Conservation (phyloP, 176 grass and related monocot species). For the Musa troglodytarum region DNA sequence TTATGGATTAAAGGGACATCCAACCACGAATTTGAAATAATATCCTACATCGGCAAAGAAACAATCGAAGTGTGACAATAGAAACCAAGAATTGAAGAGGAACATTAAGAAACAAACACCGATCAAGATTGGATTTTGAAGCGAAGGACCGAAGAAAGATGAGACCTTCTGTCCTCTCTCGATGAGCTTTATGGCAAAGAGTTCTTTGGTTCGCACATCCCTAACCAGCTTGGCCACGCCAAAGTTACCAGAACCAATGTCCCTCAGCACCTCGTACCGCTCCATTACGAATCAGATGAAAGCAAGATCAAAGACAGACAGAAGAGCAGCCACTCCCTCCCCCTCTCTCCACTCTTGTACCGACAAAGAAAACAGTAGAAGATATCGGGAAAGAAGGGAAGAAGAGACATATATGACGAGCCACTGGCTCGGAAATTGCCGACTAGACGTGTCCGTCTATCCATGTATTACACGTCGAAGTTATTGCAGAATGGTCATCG, state of each 20-base stretch:
- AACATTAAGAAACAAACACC: background rate
- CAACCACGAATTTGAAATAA: too few relatives aligned
- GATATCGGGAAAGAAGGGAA: too few relatives aligned
- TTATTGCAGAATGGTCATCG: too few relatives aligned
- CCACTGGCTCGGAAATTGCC: background rate
- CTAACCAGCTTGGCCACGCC: constrained; percentile 67
- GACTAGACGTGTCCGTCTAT: background rate
- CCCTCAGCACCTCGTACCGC: constrained; percentile 62
- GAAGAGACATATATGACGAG: background rate
- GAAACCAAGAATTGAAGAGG: background rate
- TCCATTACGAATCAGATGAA: constrained; percentile 32
- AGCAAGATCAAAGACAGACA: background rate
- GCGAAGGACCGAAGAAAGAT: background rate
- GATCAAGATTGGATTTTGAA: background rate
- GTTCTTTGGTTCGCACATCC: constrained; percentile 49
- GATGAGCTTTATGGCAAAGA: constrained; percentile 83
- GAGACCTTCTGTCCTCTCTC: constrained; percentile 55
- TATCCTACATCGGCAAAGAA: too few relatives aligned
- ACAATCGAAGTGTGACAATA: too few relatives aligned
- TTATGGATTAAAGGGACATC: too few relatives aligned
- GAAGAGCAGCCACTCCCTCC: background rate
- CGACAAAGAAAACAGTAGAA: background rate
- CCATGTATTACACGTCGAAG: too few relatives aligned
- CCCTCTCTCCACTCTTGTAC: background rate
- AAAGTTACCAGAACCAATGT: constrained; percentile 76